phyloP scores from a whole-genome alignment of 2,329 filamentous ascomycete genomes.

The Gaeumannomyces sp. region DNA sequence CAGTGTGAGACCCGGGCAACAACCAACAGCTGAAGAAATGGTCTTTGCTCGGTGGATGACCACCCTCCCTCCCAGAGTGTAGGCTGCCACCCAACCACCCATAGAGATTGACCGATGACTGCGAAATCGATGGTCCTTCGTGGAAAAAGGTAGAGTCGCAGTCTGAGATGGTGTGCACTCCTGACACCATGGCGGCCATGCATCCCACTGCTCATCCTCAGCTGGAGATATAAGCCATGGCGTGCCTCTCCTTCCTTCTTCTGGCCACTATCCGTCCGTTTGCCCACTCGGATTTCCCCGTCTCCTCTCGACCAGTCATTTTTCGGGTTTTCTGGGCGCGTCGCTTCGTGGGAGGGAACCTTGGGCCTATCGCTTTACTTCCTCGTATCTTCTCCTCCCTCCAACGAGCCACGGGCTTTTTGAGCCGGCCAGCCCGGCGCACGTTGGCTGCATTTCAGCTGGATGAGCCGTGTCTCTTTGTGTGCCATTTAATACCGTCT shows the following conservation, averaged over 20 bases:
- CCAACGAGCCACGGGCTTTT: slow-evolving; percentile 6
- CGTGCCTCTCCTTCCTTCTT: background rate
- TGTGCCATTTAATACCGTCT: background rate
- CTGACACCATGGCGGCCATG: background rate
- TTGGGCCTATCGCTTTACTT: slow-evolving; percentile 5
- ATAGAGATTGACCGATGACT: background rate
- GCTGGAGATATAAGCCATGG: background rate
- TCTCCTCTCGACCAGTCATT: slow-evolving; percentile 1
- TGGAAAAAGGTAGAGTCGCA: background rate
- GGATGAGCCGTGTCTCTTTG: slow-evolving; percentile 2
- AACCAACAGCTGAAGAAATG: background rate
- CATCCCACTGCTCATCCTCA: background rate
- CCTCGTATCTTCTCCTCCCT: slow-evolving; percentile 9
- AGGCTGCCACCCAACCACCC: background rate
- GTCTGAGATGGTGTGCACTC: background rate
- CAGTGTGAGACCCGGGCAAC: background rate
- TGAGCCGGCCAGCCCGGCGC: slow-evolving; percentile 27
- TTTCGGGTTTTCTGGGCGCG: background rate
- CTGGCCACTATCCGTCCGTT: background rate
- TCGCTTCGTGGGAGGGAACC: slow-evolving; percentile 5
- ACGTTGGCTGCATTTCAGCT: slow-evolving; percentile 5
- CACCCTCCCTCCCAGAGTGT: background rate
- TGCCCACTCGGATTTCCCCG: slow-evolving; percentile 8
- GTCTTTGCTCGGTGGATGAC: background rate
- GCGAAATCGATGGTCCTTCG: background rate